phyloP scores from a whole-genome alignment of 768 basidiomycete genomes.

The Clitopilus hobsonii region DNA sequence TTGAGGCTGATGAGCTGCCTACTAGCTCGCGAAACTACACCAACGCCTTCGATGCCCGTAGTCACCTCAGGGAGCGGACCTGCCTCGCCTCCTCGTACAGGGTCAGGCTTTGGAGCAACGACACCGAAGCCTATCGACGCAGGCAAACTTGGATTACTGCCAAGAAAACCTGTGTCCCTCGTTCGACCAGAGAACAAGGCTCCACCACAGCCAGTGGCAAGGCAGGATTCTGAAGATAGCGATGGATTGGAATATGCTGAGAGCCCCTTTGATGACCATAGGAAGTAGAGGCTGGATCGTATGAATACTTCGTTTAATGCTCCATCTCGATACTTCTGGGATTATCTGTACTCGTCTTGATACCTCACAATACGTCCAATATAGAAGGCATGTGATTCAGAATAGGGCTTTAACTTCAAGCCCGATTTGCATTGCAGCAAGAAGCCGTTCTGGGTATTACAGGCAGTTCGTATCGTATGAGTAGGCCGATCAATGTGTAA shows the following conservation, averaged over 20 bases:
- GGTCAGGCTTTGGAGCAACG: background rate
- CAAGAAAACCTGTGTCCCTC: constrained; percentile 70
- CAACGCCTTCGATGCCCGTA: background rate
- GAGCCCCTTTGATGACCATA: constrained; percentile 65
- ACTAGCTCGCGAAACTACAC: background rate
- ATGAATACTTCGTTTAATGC: too few species aligned
- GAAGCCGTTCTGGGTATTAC: constrained; percentile 5
- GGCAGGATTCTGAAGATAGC: constrained; percentile 24
- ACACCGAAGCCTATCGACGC: background rate
- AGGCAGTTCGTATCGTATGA: background rate
- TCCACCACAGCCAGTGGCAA: constrained; percentile 11
- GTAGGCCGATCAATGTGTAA: constrained; percentile 31
- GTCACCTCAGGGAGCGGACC: background rate
- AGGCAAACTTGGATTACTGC: constrained; percentile 69
- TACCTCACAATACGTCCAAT: too few species aligned
- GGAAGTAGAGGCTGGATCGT: constrained; percentile 16
- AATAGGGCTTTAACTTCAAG: too few species aligned
- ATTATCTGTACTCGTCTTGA: too few species aligned
- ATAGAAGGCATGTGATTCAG: too few species aligned
- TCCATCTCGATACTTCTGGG: too few species aligned
- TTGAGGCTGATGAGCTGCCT: background rate
- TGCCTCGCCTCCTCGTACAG: background rate
- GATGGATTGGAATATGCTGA: constrained; percentile 71
- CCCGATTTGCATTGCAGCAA: too few species aligned
- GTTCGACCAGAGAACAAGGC: constrained; percentile 25